phyloP scores from a whole-genome alignment of 2,329 filamentous ascomycete genomes.

The Myrmaecium sp. region DNA sequence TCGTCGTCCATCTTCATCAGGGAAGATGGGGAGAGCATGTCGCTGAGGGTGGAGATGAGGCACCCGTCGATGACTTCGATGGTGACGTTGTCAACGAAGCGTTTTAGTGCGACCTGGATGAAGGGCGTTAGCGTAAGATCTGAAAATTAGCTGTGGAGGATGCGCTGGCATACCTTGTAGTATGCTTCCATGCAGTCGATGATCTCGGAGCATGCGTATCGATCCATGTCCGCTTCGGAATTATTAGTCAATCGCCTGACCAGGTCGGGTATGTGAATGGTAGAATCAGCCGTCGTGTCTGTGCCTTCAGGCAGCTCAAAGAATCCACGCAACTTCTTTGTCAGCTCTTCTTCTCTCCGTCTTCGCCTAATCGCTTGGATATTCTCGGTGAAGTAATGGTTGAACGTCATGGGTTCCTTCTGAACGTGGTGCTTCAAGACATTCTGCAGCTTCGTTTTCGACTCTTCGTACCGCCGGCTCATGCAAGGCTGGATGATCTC shows the following conservation, averaged over 20 bases:
- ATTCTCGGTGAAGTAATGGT: slow-evolving; percentile 20
- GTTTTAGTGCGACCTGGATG: slow-evolving; percentile 26
- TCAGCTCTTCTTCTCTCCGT: slow-evolving; percentile 9
- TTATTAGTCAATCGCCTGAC: slow-evolving; percentile 3
- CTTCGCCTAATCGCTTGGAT: slow-evolving; percentile 15
- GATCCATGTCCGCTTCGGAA: slow-evolving; percentile 19
- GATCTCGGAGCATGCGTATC: slow-evolving; percentile 21
- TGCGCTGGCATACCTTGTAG: slow-evolving; percentile 24
- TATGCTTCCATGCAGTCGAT: slow-evolving; percentile 28
- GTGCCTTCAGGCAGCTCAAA: slow-evolving; percentile 11
- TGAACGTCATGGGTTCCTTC: slow-evolving; percentile 25
- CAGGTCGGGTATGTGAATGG: slow-evolving; percentile 7
- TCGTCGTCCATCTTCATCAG: slow-evolving; percentile 15
- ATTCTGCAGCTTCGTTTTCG: slow-evolving; percentile 1
- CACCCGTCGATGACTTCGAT: slow-evolving; percentile 26
- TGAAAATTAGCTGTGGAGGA: background rate
- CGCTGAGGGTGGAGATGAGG: slow-evolving; percentile 18
- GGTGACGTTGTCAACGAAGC: slow-evolving; percentile 27
- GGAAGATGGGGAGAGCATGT: slow-evolving; percentile 24
- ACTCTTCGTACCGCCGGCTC: slow-evolving; percentile 11
- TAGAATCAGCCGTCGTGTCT: slow-evolving; percentile 5
- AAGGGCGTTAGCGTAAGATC: background rate
- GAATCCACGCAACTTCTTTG: slow-evolving; percentile 16
- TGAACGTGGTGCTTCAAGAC: slow-evolving; percentile 2
- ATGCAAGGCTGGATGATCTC: slow-evolving; percentile 7